These are phyloP conservation scores for Dendrothele bispora DNA, from an alignment of 768 basidiomycete species.

Conservation along the genomic window DNA sequence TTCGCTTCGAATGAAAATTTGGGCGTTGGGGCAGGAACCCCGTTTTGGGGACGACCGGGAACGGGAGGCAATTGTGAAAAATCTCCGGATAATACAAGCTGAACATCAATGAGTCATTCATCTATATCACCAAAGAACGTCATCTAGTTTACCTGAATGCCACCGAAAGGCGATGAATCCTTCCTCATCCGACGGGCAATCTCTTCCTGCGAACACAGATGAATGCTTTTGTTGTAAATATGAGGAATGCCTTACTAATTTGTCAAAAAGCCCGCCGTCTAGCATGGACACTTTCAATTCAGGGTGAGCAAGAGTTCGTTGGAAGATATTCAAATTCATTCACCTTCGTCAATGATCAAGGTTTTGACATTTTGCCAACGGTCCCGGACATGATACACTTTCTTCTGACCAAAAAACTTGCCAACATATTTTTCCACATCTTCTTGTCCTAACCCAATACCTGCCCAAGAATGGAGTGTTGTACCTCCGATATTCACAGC, in stretches of 20 bases:
- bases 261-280: slow-evolving; percentile 78
- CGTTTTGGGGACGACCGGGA: slow-evolving; percentile 46
- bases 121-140: neutral
- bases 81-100: slow-evolving; percentile 86
- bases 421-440: slow-evolving; percentile 47
- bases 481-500: slow-evolving; percentile 80
- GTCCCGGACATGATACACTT: slow-evolving; percentile 37
- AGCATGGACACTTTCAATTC: slow-evolving; percentile 79
- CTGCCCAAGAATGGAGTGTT: slow-evolving; percentile 83
- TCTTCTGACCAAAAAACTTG: slow-evolving; percentile 48
- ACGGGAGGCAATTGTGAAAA: slow-evolving; percentile 93
- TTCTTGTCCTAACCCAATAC: slow-evolving; percentile 74
- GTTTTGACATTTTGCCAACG: slow-evolving; percentile 66
- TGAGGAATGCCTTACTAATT: slow-evolving; percentile 48
- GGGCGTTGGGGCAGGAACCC: slow-evolving; percentile 43
- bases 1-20: slow-evolving; percentile 86
- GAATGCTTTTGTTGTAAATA: slow-evolving; percentile 17
- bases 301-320: neutral
- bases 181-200: slow-evolving; percentile 62
- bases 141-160: slow-evolving; percentile 72
- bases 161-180: slow-evolving; percentile 68
- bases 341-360: slow-evolving; percentile 86
- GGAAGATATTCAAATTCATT: slow-evolving; percentile 16
- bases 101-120: neutral
- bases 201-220: slow-evolving; percentile 47